Conservation (phyloP, 2,329 filamentous ascomycete species). For the Parasarocladium wereldwijsianum region DNA sequence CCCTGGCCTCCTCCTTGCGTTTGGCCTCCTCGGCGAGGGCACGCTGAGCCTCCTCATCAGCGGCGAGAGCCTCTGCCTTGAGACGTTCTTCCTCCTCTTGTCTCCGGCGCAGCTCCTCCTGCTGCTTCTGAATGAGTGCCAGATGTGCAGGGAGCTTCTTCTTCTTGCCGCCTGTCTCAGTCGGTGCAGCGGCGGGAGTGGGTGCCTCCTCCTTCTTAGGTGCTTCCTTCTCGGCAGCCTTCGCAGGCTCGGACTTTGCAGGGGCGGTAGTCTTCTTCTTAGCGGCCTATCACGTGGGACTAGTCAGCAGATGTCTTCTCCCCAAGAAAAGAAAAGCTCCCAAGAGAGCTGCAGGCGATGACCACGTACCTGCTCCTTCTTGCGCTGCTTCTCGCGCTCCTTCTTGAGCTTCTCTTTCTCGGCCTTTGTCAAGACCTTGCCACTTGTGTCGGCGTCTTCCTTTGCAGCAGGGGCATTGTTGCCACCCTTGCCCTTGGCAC, state of each 20-base stretch:
- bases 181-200: slow-evolving; percentile 32
- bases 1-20: slow-evolving; percentile 57
- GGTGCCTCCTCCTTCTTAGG: slow-evolving; percentile 50
- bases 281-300: slow-evolving; percentile 36
- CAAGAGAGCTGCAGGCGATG: neutral
- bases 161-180: slow-evolving; percentile 51
- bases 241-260: slow-evolving; percentile 13
- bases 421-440: slow-evolving; percentile 81
- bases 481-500: slow-evolving; percentile 27
- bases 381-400: slow-evolving; percentile 94
- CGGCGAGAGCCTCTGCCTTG: slow-evolving; percentile 48
- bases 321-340: neutral
- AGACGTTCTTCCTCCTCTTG: slow-evolving; percentile 50
- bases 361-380: slow-evolving; percentile 75
- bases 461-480: slow-evolving; percentile 29
- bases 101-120: slow-evolving; percentile 55
- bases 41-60: slow-evolving; percentile 51
- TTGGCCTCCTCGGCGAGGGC: slow-evolving; percentile 52
- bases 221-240: slow-evolving; percentile 13
- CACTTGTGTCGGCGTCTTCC: slow-evolving; percentile 33
- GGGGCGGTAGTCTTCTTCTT: slow-evolving; percentile 56
- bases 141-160: slow-evolving; percentile 79
- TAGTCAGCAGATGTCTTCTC: neutral
- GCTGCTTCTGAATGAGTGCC: slow-evolving; percentile 62
- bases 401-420: slow-evolving; percentile 98